A percentile compares a stretch with the other conserved stretches of the same genome.
Conservation (phyloP, 495 filamentous ascomycete genomes). For the Hypoxylon intermedium region DNA sequence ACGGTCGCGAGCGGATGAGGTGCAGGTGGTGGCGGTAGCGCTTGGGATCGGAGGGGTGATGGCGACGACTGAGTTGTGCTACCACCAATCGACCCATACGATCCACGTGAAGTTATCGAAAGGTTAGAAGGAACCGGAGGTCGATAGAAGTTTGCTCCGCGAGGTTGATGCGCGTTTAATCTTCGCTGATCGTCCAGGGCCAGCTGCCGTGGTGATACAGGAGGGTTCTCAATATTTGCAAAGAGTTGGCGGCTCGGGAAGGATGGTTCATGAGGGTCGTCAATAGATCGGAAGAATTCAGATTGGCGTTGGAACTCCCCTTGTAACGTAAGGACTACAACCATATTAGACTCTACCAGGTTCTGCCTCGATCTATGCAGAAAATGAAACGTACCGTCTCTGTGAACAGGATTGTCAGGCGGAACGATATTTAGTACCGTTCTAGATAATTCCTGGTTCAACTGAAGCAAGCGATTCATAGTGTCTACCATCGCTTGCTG, state of each 20-base stretch:
- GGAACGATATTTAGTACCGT: constrained; percentile 74
- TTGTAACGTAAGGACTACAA: constrained; percentile 77
- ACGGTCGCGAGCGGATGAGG: constrained; percentile 80
- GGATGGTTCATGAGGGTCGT: constrained; percentile 78
- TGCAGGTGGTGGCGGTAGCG: constrained; percentile 68
- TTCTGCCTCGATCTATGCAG: constrained; percentile 6
- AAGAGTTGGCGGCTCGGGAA: constrained; percentile 81
- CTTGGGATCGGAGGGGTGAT: constrained; percentile 73
- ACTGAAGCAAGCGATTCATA: constrained; percentile 69
- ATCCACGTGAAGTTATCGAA: constrained; percentile 75
- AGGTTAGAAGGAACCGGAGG: constrained; percentile 82
- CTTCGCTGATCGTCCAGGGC: constrained; percentile 86
- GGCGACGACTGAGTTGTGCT: constrained; percentile 72
- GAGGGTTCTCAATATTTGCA: constrained; percentile 76
- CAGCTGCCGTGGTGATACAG: constrained; percentile 90
- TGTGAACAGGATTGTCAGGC: constrained; percentile 65
- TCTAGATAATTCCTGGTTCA: constrained; percentile 78
- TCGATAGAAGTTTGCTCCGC: constrained; percentile 63
- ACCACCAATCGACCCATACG: constrained; percentile 76
- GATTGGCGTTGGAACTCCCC: constrained; percentile 83
- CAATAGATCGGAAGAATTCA: constrained; percentile 70
- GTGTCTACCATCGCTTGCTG: constrained; percentile 84
- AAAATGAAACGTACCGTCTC: constrained; percentile 62
- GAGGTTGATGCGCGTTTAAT: constrained; percentile 56
- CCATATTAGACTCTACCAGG: constrained; percentile 39